Base-by-base conservation (phyloP, 108 stramenopile genomes). In the Pseudonitzschia pungens region DNA sequence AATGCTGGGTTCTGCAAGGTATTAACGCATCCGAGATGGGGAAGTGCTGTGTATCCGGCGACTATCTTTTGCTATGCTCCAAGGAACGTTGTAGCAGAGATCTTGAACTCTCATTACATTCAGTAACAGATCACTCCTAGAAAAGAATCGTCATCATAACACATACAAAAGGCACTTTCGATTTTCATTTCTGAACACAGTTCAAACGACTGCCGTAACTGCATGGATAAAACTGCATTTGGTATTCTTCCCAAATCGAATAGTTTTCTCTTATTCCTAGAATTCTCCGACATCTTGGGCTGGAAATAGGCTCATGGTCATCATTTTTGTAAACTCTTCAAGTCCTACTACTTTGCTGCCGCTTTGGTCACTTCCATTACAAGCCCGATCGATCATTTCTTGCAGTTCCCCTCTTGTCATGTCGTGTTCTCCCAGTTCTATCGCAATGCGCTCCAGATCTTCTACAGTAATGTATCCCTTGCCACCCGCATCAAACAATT, bases 371-470 rank as follows among this genome's bases (percentile, higher is more conserved):
- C 85, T 70, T 0, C 28, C 29, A 0, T 20, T 18, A 73, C 94
- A 89, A 14, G 98, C 98, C 55, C 98, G 81, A 55, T 96, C 95
- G 66, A 99, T 97, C 99, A 99, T 99, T 85, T 99, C 99, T 68
- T 95, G 75, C 75, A 99, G 82, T 79, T 99, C 99, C 36, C 97
- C 97, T 62, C 96, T 90, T 69, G 82, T 77, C 97, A 99, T 98
- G 67, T 68, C 70, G 31, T 87, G 91, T 88, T 99, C 99, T 10
- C 99, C 99, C 55, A 99, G 79, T 78, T 99, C 98, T 48, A 89
- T 84, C 7, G 99, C 97, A 8, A 99, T 96, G 36, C 97, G 78
- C 76, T 96, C 91, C 56, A 99, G 83, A 78, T 99, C 97, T 44
- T 96, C 74, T 21, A 98, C 73, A 0, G 90, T 86, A 55, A 99